Evolutionary conservation across 2,329 filamentous ascomycete species (phyloP), one percentile per base, ranked within the genome.

Genomic region (Penicillium sp.): DNA sequence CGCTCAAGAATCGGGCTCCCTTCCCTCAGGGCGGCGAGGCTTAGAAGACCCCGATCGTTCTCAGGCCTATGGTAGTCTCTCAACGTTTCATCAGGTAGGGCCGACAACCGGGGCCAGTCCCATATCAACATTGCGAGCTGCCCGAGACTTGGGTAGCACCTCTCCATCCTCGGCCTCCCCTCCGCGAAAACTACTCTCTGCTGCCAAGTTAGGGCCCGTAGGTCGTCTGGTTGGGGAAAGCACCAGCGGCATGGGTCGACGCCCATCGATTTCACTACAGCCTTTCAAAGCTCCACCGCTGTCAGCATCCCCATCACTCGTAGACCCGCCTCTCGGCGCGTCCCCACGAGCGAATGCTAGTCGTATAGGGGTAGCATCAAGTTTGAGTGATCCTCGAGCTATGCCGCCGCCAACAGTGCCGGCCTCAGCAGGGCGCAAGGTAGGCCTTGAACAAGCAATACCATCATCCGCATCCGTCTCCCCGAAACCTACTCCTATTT

Each of bases 201-300:
- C 66, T 54, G 64, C 63, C 23, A 71, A 68, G 52, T 65, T 70
- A 33, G 64, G 67, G 24, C 64, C 68, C 24, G 55, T 61, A 16
- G 68, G 70, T 26, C 70, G 71, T 21, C 62, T 73, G 46, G 68
- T 67, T 73, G 77, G 79, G 74, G 62, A 83, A 77, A 66, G 79
- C 74, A 56, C 80, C 74, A 53, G 71, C 77, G 56, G 73, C 21
- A 75, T 81, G 48, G 81, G 81, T 53, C 83, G 91, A 64, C 84
- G 91, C 53, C 87, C 89, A 6, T 97, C 91, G 0, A 84, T 96
- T 21, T 95, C 90, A 0, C 96, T 97, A 66, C 90, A 95, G 64
- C 92, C 93, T 0, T 99, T 99, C 78, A 99, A 99, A 73, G 90
- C 92, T 14, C 93, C 93, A 11, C 95, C 93, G 1, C 79, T 97